Base-by-base conservation (phyloP, 306 rosid species). In the Corylus heterophylla region DNA sequence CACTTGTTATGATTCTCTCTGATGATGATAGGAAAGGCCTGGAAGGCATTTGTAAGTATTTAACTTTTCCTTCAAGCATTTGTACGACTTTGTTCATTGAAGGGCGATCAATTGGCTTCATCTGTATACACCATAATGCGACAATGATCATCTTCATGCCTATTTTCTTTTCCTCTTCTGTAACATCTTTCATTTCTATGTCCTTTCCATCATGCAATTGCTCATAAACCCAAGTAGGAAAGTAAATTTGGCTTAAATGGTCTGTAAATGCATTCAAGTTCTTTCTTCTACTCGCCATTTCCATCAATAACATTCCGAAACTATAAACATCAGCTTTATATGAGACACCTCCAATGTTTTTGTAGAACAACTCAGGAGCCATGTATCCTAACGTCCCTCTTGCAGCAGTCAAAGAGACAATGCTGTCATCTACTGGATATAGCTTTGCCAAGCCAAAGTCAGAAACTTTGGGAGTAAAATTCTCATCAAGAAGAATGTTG, bases 61-160 rank as follows among this genome's bases (percentile, higher is more conserved):
- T 17, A 0, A 39, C 44, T 7, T 59, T 47, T 12, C 76, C 76
- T 81, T 58, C 81, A 17, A 68, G 74, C 78, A 71, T 82, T 45
- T 76, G 47, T 2, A 62, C 0, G 2, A 72, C 81, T 67, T 62
- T 82, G 20, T 35, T 62, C 75, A 71, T 82, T 0, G 74, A 51
- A 71, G 81, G 78, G 69, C 81, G 74, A 44, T 82, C 52, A 0
- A 0, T 29, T 6, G 81, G 75, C 51, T 25, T 52, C 69, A 76
- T 16, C 9, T 82, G 74, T 59, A 82, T 82, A 74, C 85, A 82
- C 12, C 85, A 82, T 54, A 82, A 54, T 25, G 81, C 78, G 10
- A 76, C 74, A 17, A 54, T 42, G 51, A 71, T 5, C 81, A 82
- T 71, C 51, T 61, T 76, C 54, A 54, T 76, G 29, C 50, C 74